Conservation (phyloP, 805 yeast species). For the Kazachstania viticola region DNA sequence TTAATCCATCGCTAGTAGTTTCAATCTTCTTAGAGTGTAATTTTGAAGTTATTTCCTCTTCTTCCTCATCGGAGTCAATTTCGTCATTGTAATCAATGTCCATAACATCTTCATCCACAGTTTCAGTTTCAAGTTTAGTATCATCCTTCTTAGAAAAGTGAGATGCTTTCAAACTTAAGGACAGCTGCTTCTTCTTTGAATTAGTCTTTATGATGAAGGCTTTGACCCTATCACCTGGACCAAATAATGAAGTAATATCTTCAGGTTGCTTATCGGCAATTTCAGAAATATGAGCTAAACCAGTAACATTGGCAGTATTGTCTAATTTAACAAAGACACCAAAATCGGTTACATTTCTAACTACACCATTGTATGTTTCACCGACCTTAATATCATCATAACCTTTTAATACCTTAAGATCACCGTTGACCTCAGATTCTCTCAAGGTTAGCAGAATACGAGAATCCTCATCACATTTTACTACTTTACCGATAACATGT, state of each 20-base stretch:
- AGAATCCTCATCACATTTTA: slow-evolving; percentile 48
- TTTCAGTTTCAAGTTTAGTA: slow-evolving; percentile 8
- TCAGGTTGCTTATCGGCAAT: slow-evolving; percentile 58
- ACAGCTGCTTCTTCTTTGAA: slow-evolving; percentile 55
- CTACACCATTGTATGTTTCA: slow-evolving; percentile 64
- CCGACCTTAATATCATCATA: slow-evolving; percentile 62
- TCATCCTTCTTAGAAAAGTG: slow-evolving; percentile 44
- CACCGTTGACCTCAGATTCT: slow-evolving; percentile 70
- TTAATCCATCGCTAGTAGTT: slow-evolving; percentile 42
- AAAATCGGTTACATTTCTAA: slow-evolving; percentile 67
- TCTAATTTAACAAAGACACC: slow-evolving; percentile 85
- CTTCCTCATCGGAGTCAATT: slow-evolving; percentile 20
- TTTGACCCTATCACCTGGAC: slow-evolving; percentile 84
- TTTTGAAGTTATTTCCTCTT: slow-evolving; percentile 15
- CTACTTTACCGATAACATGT: slow-evolving; percentile 60
- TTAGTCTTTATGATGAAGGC: slow-evolving; percentile 64
- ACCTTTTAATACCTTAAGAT: slow-evolving; percentile 41
- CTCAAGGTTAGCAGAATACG: slow-evolving; percentile 69
- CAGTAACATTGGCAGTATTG: slow-evolving; percentile 63
- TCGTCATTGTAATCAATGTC: slow-evolving; percentile 25
- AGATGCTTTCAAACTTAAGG: slow-evolving; percentile 92
- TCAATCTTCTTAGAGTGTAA: slow-evolving; percentile 4
- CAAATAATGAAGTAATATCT: slow-evolving; percentile 55
- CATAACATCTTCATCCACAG: slow-evolving; percentile 18
- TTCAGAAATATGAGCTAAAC: slow-evolving; percentile 79